Evolutionary conservation across 768 basidiomycete species (phyloP).

Genomic region (Amanita muscaria): DNA sequence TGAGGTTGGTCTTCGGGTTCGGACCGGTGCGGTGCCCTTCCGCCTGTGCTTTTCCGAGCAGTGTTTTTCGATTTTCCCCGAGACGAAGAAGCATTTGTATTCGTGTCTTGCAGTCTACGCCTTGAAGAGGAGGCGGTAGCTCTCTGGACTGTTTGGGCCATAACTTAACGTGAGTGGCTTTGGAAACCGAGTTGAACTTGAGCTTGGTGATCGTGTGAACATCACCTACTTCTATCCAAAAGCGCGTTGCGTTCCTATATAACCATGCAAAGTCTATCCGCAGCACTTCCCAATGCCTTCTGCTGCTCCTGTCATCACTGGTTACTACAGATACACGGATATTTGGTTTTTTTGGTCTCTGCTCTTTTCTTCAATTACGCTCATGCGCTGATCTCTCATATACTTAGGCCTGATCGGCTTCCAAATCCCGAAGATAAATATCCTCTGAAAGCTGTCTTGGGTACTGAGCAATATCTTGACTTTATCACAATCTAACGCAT

Average conservation of each 20-base stretch:
- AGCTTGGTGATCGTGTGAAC: conserved; percentile 17
- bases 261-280: too few species aligned
- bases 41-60: conserved; percentile 82
- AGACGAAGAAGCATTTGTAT: conserved; percentile 39
- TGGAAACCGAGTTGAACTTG: background rate
- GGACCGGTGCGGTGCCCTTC: conserved; percentile 39
- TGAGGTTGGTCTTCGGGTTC: conserved; percentile 13
- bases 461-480: conserved; percentile 23
- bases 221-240: background rate
- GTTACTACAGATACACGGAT: conserved; percentile 80
- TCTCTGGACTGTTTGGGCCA: conserved; percentile 67
- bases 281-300: conserved; percentile 15
- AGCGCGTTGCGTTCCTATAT: conserved; percentile 5
- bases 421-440: conserved; percentile 50
- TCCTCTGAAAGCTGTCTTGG: conserved; percentile 60
- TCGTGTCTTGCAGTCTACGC: conserved; percentile 35
- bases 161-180: conserved; percentile 19
- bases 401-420: conserved; percentile 46
- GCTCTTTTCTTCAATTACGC: background rate
- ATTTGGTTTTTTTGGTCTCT: conserved; percentile 76
- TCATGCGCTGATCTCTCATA: conserved; percentile 4
- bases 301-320: conserved; percentile 42
- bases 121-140: conserved; percentile 31
- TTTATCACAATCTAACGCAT: background rate
- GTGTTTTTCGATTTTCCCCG: conserved; percentile 45